Percentiles rank a stretch among this genome's conserved stretches.
phyloP scores from a whole-genome alignment of 2,329 filamentous ascomycete species.

The Trichoderma cornu-damae region DNA sequence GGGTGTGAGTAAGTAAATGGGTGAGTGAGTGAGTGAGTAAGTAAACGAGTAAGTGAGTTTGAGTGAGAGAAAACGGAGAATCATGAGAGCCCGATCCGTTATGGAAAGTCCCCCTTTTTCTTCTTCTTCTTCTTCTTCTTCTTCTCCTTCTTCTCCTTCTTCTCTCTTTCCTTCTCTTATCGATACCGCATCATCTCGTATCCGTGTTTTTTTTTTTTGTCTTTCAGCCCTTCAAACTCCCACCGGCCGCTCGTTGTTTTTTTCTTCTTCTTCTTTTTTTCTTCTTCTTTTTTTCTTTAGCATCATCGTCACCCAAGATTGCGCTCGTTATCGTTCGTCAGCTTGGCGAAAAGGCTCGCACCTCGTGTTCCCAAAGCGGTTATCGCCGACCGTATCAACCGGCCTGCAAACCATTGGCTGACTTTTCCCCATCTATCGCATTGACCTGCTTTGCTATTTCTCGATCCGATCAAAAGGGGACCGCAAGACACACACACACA shows the following conservation, averaged over 20 bases:
- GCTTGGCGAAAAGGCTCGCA: background rate
- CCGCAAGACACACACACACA: no score
- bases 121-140: no score
- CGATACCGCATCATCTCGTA: background rate
- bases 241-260: background rate
- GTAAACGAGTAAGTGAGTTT: no score
- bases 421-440: background rate
- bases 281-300: background rate
- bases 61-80: no score
- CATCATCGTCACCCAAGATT: background rate
- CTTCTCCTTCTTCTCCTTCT: background rate
- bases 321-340: conserved; percentile 4
- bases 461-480: background rate
- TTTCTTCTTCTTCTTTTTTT: background rate
- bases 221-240: background rate
- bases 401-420: background rate
- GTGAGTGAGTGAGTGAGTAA: no score
- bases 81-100: no score
- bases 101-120: no score
- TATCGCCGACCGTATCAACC: conserved; percentile 10
- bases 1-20: no score
- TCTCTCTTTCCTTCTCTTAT: background rate
- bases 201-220: background rate
- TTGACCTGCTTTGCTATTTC: background rate
- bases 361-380: conserved; percentile 4